A percentile compares a stretch with the other conserved stretches of the same genome.
Evolutionary conservation across 768 basidiomycete species (phyloP).

Genomic region (Tremella yokohamensis): DNA sequence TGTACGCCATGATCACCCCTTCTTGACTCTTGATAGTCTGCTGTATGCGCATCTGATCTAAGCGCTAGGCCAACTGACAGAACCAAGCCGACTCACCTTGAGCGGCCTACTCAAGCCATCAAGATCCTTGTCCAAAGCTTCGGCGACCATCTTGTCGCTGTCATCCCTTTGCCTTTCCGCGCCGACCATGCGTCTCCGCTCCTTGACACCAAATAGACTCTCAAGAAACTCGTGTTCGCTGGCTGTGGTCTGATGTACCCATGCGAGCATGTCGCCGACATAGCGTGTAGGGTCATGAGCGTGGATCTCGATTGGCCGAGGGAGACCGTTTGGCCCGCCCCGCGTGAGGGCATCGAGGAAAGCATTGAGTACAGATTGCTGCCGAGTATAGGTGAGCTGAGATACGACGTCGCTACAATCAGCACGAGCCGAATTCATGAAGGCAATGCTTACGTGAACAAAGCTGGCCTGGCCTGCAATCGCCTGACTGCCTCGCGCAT

Average conservation of each 20-base stretch:
- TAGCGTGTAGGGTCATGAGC: conserved; percentile 97
- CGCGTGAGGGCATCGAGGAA: conserved; percentile 85
- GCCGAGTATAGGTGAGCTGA: conserved; percentile 74
- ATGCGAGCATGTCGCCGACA: conserved; percentile 96
- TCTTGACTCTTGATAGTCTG: conserved; percentile 92
- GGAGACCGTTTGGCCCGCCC: conserved; percentile 76
- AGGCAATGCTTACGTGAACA: conserved; percentile 61
- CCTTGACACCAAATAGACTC: conserved; percentile 69
- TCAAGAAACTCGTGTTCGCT: conserved; percentile 93
- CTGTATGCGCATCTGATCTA: conserved; percentile 70
- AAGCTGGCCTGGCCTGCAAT: conserved; percentile 70
- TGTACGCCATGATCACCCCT: conserved; percentile 85
- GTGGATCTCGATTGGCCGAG: conserved; percentile 92
- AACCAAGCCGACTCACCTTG: conserved; percentile 58
- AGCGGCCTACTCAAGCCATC: conserved; percentile 83
- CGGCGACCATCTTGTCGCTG: conserved; percentile 59
- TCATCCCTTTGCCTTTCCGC: conserved; percentile 54
- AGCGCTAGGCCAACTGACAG: neutral
- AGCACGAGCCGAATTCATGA: neutral
- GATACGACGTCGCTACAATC: conserved; percentile 66
- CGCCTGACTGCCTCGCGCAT: conserved; percentile 72
- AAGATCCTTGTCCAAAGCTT: conserved; percentile 75
- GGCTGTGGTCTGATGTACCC: conserved; percentile 95
- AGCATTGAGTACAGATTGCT: conserved; percentile 69
- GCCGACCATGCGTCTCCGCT: conserved; percentile 70